Conservation (phyloP, 495 filamentous ascomycete genomes). For the Margaritispora aquatica region DNA sequence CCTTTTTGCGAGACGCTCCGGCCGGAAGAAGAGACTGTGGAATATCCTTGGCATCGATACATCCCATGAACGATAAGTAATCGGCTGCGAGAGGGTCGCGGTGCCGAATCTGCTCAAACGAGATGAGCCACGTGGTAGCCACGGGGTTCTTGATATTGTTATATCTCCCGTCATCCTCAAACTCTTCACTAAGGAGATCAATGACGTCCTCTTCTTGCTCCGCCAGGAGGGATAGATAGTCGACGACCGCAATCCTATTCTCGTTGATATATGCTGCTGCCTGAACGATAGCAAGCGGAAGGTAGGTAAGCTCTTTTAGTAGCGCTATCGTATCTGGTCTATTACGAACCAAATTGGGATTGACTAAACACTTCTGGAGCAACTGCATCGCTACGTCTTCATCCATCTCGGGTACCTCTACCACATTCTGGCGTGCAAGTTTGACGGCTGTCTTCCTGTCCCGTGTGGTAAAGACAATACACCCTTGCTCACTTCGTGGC, state of each 20-base stretch:
- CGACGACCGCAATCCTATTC: slow-evolving; percentile 1
- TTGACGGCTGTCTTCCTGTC: slow-evolving; percentile 6
- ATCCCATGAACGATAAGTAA: slow-evolving; percentile 1
- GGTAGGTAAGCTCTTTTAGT: slow-evolving; percentile 6
- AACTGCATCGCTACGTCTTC: not conserved
- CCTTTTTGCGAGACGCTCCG: not conserved
- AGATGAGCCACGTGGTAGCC: slow-evolving; percentile 4
- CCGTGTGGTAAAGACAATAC: slow-evolving; percentile 9
- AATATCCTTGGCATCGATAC: slow-evolving; percentile 1
- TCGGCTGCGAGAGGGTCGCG: slow-evolving; percentile 4
- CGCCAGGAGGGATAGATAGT: not conserved
- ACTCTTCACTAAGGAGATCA: slow-evolving; percentile 7
- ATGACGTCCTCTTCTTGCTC: slow-evolving; percentile 1
- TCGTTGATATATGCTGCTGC: slow-evolving; percentile 5
- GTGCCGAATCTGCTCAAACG: slow-evolving; percentile 4
- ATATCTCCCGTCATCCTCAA: slow-evolving; percentile 4
- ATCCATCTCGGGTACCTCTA: slow-evolving; percentile 4
- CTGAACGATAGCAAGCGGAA: slow-evolving; percentile 1
- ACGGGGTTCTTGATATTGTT: slow-evolving; percentile 1
- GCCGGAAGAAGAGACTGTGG: slow-evolving; percentile 1
- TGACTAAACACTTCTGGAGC: not conserved
- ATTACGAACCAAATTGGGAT: not conserved
- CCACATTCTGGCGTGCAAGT: slow-evolving; percentile 1
- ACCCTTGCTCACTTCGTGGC: slow-evolving; percentile 7
- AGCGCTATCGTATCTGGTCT: not conserved